Evolutionary conservation across 805 yeast genomes (phyloP), one percentile per base, ranked within the genome.

Genomic region (Starmerella lactis-condensi): DNA sequence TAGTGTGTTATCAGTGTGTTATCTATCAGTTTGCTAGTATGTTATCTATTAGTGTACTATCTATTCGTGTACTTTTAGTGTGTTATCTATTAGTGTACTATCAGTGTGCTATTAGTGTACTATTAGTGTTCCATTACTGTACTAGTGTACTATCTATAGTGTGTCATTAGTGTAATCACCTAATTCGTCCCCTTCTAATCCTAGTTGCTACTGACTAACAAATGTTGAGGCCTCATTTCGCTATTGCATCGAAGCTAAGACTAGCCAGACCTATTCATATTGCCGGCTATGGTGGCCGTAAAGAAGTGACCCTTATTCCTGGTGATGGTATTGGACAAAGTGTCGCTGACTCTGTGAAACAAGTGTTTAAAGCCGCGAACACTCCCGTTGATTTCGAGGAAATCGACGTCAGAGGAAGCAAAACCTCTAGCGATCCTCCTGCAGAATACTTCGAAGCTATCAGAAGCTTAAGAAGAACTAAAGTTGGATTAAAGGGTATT

Each of bases 311-410:
- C 30, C 66, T 85, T 55, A 75, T 85, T 47, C 96, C 96, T 37
- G 63, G 98, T 60, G 98, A 85, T 54, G 96, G 96, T 69, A 76
- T 83, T 45, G 98, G 98, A 58, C 75, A 74, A 52, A 94, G 83
- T 63, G 78, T 83, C 54, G 75, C 96, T 37, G 85, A 77, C 56
- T 76, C 95, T 17, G 98, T 85, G 38, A 73, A 76, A 57, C 69
- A 79, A 45, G 77, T 85, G 54, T 85, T 85, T 66, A 67, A 72
- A 53, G 69, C 79, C 40, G 82, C 77, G 59, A 71, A 69, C 44
- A 75, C 89, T 26, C 98, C 98, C 45, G 73, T 85, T 44, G 93
- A 82, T 47, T 89, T 89, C 76, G 96, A 89, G 52, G 64, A 56
- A 56, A 58, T 52, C 42, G 46, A 58, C 33, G 70, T 76, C 40